Base-by-base conservation (phyloP, 768 basidiomycete species). In the Tephrocybe rancida region DNA sequence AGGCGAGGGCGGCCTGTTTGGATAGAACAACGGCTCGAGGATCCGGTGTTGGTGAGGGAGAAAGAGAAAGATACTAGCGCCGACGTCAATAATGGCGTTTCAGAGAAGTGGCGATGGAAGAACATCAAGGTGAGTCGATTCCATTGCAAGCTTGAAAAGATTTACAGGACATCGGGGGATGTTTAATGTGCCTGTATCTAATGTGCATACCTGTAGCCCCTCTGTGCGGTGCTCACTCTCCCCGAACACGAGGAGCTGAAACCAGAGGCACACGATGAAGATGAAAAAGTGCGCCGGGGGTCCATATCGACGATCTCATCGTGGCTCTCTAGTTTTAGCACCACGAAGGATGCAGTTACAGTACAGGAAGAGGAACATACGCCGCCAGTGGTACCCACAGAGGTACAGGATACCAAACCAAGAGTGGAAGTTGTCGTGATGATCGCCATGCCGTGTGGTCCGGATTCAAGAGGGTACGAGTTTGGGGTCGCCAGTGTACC, bases 381-480 rank as follows among this genome's bases (percentile, higher is more conserved):
- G 16, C n/a, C 13, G 10, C n/a, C 44, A 14, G 30, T 37, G 24
- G 41, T 42, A 9, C 14, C 30, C 0, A 48, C 52, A 19, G 46
- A 53, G 22, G 25, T 50, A 27, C 61, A 67, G 19, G 58, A 65
- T 9, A 30, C 72, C n/a, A 19, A 50, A 18, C 39, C 44, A 24
- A 48, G 48, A 18, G 39, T 71, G 16, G 70, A 77, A 44, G 64
- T 82, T 18, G 73, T 72, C 0, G 70, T 81, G 30, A 64, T 82
- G 67, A 72, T 83, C 35, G 67, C 65, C 11, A 81, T 83, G 79
- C 82, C 82, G 6, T 63, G 64, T n/a, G 44, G 38, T 26, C 34
- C 47, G 19, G 59, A 54, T 9, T 49, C 44, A 48, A 57, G 37
- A 3, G 30, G 48, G 54, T 75, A 75, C 56, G 71, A 81, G 63